Conservation (phyloP, 2,329 filamentous ascomycete species). For the Ilyonectria destructans region DNA sequence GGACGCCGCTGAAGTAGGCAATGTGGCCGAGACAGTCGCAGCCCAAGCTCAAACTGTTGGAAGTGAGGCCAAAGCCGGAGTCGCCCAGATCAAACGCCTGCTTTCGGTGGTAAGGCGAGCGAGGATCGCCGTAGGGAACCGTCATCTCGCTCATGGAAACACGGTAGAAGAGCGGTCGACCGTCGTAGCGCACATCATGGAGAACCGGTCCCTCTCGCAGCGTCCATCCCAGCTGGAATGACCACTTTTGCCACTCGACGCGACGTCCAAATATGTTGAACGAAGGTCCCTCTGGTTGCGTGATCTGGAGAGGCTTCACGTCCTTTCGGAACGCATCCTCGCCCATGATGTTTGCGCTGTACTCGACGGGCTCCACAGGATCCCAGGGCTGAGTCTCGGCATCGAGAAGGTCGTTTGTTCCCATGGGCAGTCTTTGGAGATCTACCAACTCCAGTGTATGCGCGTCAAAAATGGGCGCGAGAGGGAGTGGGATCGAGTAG, state of each 20-base stretch:
- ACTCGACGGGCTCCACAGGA: constrained; percentile 29
- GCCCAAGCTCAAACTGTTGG: constrained; percentile 75
- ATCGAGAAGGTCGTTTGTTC: constrained; percentile 17
- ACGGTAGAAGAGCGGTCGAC: constrained; percentile 71
- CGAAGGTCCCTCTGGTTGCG: constrained; percentile 76
- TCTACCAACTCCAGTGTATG: constrained; percentile 34
- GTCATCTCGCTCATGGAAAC: constrained; percentile 72
- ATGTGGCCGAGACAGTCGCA: constrained; percentile 79
- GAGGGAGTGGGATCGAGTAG: constrained; percentile 36
- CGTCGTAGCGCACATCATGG: constrained; percentile 73
- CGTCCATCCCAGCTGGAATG: constrained; percentile 74
- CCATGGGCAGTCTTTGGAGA: constrained; percentile 22
- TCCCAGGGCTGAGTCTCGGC: constrained; percentile 34
- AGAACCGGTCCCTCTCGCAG: constrained; percentile 73
- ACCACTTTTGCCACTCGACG: constrained; percentile 60
- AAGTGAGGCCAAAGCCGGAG: constrained; percentile 75
- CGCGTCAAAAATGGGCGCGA: constrained; percentile 37
- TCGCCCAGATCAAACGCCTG: constrained; percentile 81
- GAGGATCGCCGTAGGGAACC: constrained; percentile 66
- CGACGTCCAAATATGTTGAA: constrained; percentile 56
- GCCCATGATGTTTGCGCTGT: constrained; percentile 31
- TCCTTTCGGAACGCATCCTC: constrained; percentile 55
- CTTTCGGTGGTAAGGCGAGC: constrained; percentile 76
- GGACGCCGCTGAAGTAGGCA: constrained; percentile 60
- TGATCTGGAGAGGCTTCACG: constrained; percentile 73